Evolutionary conservation across 2,329 filamentous ascomycete genomes (phyloP), one percentile per base, ranked within the genome.

Genomic region (Sporothrix brunneoviolacea): DNA sequence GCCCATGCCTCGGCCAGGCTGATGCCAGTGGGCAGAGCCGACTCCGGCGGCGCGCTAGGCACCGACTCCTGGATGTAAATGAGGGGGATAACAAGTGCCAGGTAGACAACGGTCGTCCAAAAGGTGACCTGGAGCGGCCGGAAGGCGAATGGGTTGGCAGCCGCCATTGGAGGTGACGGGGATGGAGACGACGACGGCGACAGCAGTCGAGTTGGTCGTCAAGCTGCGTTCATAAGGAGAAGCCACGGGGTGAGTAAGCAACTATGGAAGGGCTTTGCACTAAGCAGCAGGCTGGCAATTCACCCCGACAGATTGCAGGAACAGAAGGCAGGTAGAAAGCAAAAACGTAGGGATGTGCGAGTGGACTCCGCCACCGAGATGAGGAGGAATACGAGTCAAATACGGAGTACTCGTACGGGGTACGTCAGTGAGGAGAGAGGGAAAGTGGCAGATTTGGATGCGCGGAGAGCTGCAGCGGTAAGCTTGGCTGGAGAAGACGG

Each of bases 1-100:
- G 75, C 68, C 91, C 91, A 97, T 33, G 91, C 89, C 68, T 94
- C 83, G 3, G 84, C 85, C 48, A 97, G 70, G 61, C 95, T 88
- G 61, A 94, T 70, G 16, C 89, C 90, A 8, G 71, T 62, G 33
- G 78, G 77, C 6, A 69, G 69, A 28, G 45, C 36, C 10, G 53
- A 72, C 35, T 76, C 71, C 33, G 64, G 68, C 0, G 87, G 84
- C 44, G 82, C 76, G 18, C 77, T 63, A 5, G 91, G 87, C 8
- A 95, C 84, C 24, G 79, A 79, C 67, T 88, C 83, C 63, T 95
- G 87, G 55, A 90, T 74, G 59, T 84, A 73, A 51, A 93, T 70
- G 48, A 91, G 74, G 52, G 82, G 83, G 37, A 88, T 79, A 61
- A 89, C 70, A 42, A 97, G 70, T 50, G 85, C 86, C 51, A 93